A percentile compares a stretch with the other conserved stretches of the same genome.
Conservation (phyloP, 2,329 filamentous ascomycete genomes). For the Pyrenophora teres region DNA sequence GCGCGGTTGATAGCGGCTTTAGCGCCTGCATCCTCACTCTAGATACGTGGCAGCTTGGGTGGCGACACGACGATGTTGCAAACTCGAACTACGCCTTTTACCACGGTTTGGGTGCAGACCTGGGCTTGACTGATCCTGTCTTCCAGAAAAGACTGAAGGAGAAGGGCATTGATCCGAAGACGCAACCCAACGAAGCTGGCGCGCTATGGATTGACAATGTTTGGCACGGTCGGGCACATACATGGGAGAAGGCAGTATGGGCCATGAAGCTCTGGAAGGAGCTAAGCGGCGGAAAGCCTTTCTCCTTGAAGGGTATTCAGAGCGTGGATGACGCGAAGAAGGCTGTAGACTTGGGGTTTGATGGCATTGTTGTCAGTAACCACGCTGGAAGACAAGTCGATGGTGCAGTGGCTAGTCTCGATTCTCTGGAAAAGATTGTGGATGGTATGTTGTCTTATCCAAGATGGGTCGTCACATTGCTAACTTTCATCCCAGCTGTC, state of each 20-base stretch:
- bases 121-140: constrained; percentile 64
- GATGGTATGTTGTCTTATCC: constrained; percentile 45
- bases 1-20: constrained; percentile 61
- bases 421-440: constrained; percentile 64
- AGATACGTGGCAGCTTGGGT: constrained; percentile 68
- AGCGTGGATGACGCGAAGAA: constrained; percentile 65
- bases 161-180: constrained; percentile 58
- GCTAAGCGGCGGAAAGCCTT: constrained; percentile 61
- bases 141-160: constrained; percentile 60
- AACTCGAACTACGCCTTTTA: constrained; percentile 67
- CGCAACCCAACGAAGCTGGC: constrained; percentile 59
- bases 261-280: constrained; percentile 62
- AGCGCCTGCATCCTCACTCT: constrained; percentile 64
- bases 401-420: constrained; percentile 63
- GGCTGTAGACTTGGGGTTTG: constrained; percentile 63
- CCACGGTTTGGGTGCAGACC: constrained; percentile 61
- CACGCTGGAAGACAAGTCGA: constrained; percentile 72
- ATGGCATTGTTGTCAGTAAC: constrained; percentile 72
- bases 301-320: constrained; percentile 72
- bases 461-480: neutral
- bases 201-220: constrained; percentile 68
- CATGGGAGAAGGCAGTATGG: constrained; percentile 72
- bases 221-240: constrained; percentile 66
- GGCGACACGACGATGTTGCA: constrained; percentile 63
- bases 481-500: constrained; percentile 45